Base-by-base conservation (phyloP, 2,329 filamentous ascomycete genomes). In the Colletotrichum brevisporum region DNA sequence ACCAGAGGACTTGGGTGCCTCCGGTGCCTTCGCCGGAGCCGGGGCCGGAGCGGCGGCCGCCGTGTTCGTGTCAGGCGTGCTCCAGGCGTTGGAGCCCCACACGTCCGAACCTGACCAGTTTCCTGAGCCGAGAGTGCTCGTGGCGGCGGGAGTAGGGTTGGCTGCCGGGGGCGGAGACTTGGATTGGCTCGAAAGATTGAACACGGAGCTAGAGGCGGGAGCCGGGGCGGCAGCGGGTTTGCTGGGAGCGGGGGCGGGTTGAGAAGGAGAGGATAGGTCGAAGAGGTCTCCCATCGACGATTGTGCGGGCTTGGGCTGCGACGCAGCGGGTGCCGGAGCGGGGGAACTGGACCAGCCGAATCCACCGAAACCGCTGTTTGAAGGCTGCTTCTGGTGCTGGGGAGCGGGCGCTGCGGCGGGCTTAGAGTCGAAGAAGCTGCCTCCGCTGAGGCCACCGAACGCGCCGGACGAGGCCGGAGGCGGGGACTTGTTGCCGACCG, bases 61-160 rank as follows among this genome's bases (percentile, higher is more conserved):
- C 1, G 87, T 83, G 10, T 88, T 85, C 8, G 91, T 84, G 10
- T 90, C 90, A 0, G 89, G 82, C 4, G 88, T 86, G 68, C 86
- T 88, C 96, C 96, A 99, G 3, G 93, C 95, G 79, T 95, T 94
- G 67, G 88, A 88, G 53, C 94, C 94, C 94, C 94, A 98, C 0
- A 95, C 91, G 76, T 97, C 94, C 67, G 92, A 82, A 61, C 82
- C 81, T 2, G 82, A 84, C 67, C 84, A 77, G 60, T 76, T 82
- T 59, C 80, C 77, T 81, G 78, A 82, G 64, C 72, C 79, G 59
- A 76, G 71, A 15, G 77, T 71, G 26, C 69, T 65, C 9, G 75
- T 70, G 68, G 79, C 75, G 3, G 82, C 75, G 5, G 81, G 74
- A 3, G 85, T 77, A 26, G 84, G 77, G 2, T 83, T 78, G 15